Percentiles rank a stretch among this genome's conserved stretches.
These are phyloP conservation scores for Puccinia novopanici DNA, from an alignment of 1,284 basidiomycete species.

Conservation along the genomic window DNA sequence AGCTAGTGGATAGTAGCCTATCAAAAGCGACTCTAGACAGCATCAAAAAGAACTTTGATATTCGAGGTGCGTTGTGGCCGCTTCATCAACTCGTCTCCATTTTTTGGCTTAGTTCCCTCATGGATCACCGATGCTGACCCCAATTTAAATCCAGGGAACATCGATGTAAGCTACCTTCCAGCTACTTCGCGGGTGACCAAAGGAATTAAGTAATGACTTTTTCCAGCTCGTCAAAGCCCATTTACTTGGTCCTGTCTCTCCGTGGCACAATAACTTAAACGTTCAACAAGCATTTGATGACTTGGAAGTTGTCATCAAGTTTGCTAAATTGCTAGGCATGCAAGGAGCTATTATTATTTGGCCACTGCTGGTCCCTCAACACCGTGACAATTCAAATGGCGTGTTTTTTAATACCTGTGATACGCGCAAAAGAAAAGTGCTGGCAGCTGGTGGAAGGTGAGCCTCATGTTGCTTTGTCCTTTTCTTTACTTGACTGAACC, in stretches of 20 bases:
- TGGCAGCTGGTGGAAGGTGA: constrained; percentile 62
- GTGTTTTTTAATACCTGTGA: constrained; percentile 64
- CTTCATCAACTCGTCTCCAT: neutral
- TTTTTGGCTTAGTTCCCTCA: neutral
- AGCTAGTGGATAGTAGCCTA: constrained; percentile 10
- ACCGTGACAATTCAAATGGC: constrained; percentile 63
- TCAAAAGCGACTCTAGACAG: constrained; percentile 20
- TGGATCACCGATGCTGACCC: neutral
- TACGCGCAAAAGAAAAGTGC: constrained; percentile 62
- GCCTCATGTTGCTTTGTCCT: constrained; percentile 52
- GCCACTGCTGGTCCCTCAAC: constrained; percentile 60
- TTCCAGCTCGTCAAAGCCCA: constrained; percentile 35
- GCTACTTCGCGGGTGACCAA: neutral
- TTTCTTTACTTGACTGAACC: neutral
- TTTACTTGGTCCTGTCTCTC: constrained; percentile 52
- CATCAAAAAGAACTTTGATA: constrained; percentile 38
- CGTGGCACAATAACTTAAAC: constrained; percentile 22
- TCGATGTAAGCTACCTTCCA: constrained; percentile 28
- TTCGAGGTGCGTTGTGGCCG: constrained; percentile 21
- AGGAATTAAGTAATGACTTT: neutral
- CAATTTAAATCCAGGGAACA: constrained; percentile 7
- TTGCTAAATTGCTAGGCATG: constrained; percentile 62
- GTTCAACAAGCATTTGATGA: constrained; percentile 60
- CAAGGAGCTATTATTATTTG: constrained; percentile 62
- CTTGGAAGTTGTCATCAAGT: constrained; percentile 60